phyloP scores from a whole-genome alignment of 257 asterid genomes.

The Craterostigma plantagineum region DNA sequence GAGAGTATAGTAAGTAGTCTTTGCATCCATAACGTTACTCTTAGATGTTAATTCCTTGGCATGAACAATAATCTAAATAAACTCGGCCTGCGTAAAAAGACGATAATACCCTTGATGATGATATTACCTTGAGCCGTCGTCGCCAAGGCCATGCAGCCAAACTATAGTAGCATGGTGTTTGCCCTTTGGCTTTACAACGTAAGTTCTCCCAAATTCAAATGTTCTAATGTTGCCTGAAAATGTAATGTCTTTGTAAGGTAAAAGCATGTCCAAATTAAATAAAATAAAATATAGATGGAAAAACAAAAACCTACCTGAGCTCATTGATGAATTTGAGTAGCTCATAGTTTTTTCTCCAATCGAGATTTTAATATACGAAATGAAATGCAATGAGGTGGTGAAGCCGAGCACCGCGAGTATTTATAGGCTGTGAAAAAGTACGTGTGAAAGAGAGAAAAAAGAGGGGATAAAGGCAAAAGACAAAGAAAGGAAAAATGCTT shows the following conservation, averaged over 20 bases:
- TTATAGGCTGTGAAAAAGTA: neutral
- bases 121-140: conserved; percentile 6
- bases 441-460: too few species aligned
- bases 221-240: conserved; percentile 3
- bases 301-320: too few species aligned
- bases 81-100: too few species aligned
- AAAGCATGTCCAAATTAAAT: neutral
- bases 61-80: too few species aligned
- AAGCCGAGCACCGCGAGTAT: neutral
- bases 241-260: neutral
- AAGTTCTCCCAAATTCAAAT: conserved; percentile 6
- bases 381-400: neutral
- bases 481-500: too few species aligned
- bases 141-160: conserved; percentile 6
- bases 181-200: conserved; percentile 4
- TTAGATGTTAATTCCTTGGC: too few species aligned
- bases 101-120: neutral
- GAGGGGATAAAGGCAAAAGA: too few species aligned
- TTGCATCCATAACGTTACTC: too few species aligned
- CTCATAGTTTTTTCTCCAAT: too few species aligned
- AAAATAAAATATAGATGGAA: neutral
- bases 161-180: conserved; percentile 1
- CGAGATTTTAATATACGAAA: too few species aligned
- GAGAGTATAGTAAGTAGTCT: too few species aligned
- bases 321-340: too few species aligned